phyloP scores from a whole-genome alignment of 139 green algal species.

The Volvox africanus region DNA sequence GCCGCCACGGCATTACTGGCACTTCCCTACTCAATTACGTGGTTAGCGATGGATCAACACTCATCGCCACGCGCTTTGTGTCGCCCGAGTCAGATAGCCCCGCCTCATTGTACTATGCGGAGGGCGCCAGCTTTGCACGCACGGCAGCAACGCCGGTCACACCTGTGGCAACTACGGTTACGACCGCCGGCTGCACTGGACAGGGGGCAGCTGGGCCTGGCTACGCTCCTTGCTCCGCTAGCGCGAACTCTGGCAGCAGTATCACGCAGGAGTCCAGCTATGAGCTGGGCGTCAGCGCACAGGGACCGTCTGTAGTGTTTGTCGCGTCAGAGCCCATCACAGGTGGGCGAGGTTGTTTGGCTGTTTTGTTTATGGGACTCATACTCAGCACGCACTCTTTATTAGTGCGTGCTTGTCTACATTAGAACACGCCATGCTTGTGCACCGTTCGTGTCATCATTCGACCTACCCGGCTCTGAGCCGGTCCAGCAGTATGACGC shows the following conservation, averaged over 20 bases:
- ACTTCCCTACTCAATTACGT: slow-evolving; percentile 94
- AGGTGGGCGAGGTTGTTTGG: slow-evolving; percentile 38
- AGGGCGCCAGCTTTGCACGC: slow-evolving; percentile 61
- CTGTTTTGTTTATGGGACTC: no score
- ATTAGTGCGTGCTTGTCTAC: no score
- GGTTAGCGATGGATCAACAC: slow-evolving; percentile 86
- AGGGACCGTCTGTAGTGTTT: slow-evolving; percentile 81
- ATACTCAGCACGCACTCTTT: no score
- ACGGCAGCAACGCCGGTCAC: background rate
- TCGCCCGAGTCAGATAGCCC: slow-evolving; percentile 64
- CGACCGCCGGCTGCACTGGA: background rate
- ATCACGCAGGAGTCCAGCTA: slow-evolving; percentile 77
- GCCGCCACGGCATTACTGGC: slow-evolving; percentile 65
- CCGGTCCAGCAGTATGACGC: no score
- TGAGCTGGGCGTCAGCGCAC: slow-evolving; percentile 78
- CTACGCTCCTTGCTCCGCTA: background rate
- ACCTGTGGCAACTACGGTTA: background rate
- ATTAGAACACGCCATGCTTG: no score
- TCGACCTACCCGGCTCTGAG: no score
- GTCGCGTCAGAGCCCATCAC: slow-evolving; percentile 96
- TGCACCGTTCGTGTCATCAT: no score
- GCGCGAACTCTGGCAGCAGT: slow-evolving; percentile 35
- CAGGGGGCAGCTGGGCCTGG: background rate
- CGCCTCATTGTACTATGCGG: slow-evolving; percentile 94
- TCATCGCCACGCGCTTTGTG: slow-evolving; percentile 92